Conservation (phyloP, 331 rosid genomes). For the Quercus tomentella region DNA sequence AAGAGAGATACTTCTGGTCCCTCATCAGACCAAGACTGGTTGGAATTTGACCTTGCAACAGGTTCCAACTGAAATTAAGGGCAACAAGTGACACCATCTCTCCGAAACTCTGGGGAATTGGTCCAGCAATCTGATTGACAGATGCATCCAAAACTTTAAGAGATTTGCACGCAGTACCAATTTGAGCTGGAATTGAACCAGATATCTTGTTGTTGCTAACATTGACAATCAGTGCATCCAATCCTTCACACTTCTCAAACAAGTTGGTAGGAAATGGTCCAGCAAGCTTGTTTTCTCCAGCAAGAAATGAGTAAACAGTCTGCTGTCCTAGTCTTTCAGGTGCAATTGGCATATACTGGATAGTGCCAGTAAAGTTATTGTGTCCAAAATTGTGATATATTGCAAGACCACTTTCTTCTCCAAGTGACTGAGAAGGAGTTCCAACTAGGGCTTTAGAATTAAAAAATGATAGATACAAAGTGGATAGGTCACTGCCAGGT, state of each 20-base stretch:
- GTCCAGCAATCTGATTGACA: conserved; percentile 57
- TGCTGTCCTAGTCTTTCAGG: conserved; percentile 42
- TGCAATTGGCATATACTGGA: conserved; percentile 55
- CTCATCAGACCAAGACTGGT: conserved; percentile 50
- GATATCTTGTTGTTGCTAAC: conserved; percentile 61
- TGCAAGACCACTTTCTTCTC: conserved; percentile 22
- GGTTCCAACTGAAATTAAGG: conserved; percentile 71
- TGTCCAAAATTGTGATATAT: conserved; percentile 67
- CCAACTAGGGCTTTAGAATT: conserved; percentile 35
- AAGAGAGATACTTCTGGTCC: conserved; percentile 54
- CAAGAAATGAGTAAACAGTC: conserved; percentile 44
- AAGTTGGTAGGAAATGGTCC: conserved; percentile 54
- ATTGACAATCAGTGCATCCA: conserved; percentile 57
- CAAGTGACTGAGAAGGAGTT: conserved; percentile 14
- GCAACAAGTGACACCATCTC: conserved; percentile 45
- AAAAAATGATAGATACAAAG: conserved; percentile 49
- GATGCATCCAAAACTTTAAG: conserved; percentile 68
- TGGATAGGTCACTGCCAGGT: conserved; percentile 1
- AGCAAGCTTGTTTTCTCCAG: conserved; percentile 64
- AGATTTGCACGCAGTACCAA: conserved; percentile 55
- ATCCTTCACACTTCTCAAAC: conserved; percentile 57
- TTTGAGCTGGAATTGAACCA: conserved; percentile 46
- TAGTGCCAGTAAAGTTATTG: conserved; percentile 48
- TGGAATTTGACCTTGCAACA: conserved; percentile 60
- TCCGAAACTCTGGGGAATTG: conserved; percentile 45